phyloP scores from a whole-genome alignment of 129 eudicot genomes.

The Artemisia annua region DNA sequence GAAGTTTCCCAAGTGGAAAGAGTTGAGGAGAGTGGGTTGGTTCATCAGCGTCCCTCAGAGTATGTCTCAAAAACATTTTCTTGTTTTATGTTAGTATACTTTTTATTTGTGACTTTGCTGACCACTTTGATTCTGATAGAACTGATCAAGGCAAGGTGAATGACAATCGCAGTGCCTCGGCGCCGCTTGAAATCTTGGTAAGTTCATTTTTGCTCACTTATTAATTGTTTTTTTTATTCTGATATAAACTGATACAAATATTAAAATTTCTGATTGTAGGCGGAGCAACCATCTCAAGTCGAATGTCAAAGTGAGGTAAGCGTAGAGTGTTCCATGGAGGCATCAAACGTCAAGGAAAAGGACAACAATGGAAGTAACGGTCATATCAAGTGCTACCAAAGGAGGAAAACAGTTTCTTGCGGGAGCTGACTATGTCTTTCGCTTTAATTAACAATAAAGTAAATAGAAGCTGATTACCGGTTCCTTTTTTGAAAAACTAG shows the following conservation, averaged over 20 bases:
- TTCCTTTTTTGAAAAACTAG: conserved; percentile 6
- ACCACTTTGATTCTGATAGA: conserved; percentile 24
- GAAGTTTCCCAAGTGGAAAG: conserved; percentile 63
- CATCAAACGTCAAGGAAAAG: conserved; percentile 17
- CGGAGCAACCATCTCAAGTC: conserved; percentile 25
- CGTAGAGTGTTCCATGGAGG: conserved; percentile 27
- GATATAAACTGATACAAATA: background rate
- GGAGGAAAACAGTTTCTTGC: conserved; percentile 44
- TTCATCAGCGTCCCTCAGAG: conserved; percentile 42
- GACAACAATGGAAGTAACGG: conserved; percentile 28
- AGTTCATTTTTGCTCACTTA: background rate
- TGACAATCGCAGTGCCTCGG: conserved; percentile 13
- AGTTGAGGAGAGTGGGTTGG: conserved; percentile 42
- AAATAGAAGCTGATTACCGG: conserved; percentile 26
- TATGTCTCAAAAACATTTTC: conserved; percentile 30
- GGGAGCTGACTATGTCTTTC: conserved; percentile 34
- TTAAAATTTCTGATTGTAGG: conserved; percentile 24
- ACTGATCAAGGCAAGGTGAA: conserved; percentile 17
- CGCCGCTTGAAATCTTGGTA: conserved; percentile 34
- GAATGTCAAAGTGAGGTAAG: conserved; percentile 33
- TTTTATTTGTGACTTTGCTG: conserved; percentile 5
- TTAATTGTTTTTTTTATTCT: background rate
- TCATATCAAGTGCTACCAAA: conserved; percentile 48
- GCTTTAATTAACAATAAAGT: conserved; percentile 6
- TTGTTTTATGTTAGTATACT: no score